Percentiles rank a stretch among this genome's conserved stretches.
Conservation (phyloP, 768 basidiomycete species). For the Leccinum longicurvipes region DNA sequence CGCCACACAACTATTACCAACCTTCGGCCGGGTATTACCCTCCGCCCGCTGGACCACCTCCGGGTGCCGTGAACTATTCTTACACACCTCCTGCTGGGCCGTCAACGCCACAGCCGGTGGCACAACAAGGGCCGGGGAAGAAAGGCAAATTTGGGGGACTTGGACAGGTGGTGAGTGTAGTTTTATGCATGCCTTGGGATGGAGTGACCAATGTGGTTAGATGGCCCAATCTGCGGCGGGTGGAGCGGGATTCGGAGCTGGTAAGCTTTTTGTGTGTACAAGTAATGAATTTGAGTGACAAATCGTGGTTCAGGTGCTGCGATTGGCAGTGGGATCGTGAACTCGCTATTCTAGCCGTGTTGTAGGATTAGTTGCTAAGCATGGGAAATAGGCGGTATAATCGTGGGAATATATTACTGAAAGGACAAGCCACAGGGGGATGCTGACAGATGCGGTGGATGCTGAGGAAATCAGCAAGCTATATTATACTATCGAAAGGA, state of each 20-base stretch:
- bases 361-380: slow-evolving; percentile 15
- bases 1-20: slow-evolving; percentile 15
- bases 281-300: background rate
- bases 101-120: slow-evolving; percentile 35
- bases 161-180: slow-evolving; percentile 35
- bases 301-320: slow-evolving; percentile 36
- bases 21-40: slow-evolving; percentile 15
- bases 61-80: slow-evolving; percentile 8
- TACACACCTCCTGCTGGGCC: slow-evolving; percentile 32
- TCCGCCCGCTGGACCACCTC: slow-evolving; percentile 13
- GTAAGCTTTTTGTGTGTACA: slow-evolving; percentile 17
- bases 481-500: slow-evolving; percentile 27
- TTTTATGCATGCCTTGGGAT: background rate
- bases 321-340: slow-evolving; percentile 42
- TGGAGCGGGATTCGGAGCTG: slow-evolving; percentile 48
- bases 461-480: slow-evolving; percentile 27
- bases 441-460: slow-evolving; percentile 33
- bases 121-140: slow-evolving; percentile 31
- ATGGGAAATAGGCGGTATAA: slow-evolving; percentile 16
- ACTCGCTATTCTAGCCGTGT: slow-evolving; percentile 42
- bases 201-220: slow-evolving; percentile 8
- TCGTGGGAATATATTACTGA: slow-evolving; percentile 23
- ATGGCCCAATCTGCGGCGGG: slow-evolving; percentile 35
- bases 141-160: slow-evolving; percentile 38
- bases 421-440: slow-evolving; percentile 14